phyloP scores from a whole-genome alignment of 2,329 filamentous ascomycete genomes.

The Furcasterigmium sp. region DNA sequence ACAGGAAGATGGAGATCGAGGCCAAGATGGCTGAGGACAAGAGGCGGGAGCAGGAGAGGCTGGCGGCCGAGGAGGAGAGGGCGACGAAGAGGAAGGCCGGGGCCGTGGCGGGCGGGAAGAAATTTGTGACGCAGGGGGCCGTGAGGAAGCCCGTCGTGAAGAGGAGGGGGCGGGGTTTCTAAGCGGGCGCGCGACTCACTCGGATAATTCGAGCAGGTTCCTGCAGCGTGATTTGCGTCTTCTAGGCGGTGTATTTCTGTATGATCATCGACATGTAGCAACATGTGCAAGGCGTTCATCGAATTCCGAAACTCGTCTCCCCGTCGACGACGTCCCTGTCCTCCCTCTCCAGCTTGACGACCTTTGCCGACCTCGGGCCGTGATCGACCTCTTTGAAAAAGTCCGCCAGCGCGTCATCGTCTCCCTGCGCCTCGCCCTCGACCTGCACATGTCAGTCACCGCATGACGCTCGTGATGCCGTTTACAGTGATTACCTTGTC shows the following conservation, averaged over 20 bases:
- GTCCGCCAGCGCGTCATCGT: conserved; percentile 55
- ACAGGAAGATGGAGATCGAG: conserved; percentile 88
- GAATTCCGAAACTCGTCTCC: conserved; percentile 64
- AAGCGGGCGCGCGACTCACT: too few relatives aligned
- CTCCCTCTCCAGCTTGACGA: conserved; percentile 68
- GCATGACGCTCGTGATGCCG: conserved; percentile 45
- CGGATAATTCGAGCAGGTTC: too few relatives aligned
- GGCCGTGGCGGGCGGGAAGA: conserved; percentile 33
- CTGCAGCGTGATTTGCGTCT: too few relatives aligned
- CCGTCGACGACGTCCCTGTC: conserved; percentile 60
- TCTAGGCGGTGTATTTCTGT: too few relatives aligned
- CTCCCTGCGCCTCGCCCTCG: conserved; percentile 82
- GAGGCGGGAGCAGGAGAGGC: conserved; percentile 55
- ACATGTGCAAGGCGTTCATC: too few relatives aligned
- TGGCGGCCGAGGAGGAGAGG: conserved; percentile 43
- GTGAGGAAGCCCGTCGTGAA: conserved; percentile 58
- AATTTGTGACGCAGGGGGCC: conserved; percentile 55
- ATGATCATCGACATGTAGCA: too few relatives aligned
- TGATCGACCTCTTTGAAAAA: conserved; percentile 71
- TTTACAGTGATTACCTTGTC: conserved; percentile 56
- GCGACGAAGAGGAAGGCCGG: conserved; percentile 33
- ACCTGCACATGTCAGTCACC: conserved; percentile 56
- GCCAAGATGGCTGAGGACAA: conserved; percentile 87
- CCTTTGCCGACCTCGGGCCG: conserved; percentile 67
- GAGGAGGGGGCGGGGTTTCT: conserved; percentile 50